These are phyloP conservation scores for Piper betle DNA, from an alignment of 164 flowering plant genomes.

Conservation along the genomic window DNA sequence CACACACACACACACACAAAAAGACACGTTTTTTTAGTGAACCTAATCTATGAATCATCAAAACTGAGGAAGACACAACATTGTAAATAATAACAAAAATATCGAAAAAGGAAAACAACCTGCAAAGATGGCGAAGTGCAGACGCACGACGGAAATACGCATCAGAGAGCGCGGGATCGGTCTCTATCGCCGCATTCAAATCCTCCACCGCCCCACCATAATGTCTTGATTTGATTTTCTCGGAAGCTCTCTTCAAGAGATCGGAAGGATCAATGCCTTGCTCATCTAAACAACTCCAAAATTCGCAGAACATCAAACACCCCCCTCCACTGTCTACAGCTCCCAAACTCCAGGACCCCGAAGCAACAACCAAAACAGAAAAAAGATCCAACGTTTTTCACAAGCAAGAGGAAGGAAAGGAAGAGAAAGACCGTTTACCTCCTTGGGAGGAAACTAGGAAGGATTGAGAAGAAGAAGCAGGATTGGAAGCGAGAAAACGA, in stretches of 20 bases:
- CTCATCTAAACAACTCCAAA: conserved; percentile 27
- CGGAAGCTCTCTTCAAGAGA: conserved; percentile 63
- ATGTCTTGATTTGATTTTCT: conserved; percentile 54
- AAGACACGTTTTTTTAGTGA: too few species aligned
- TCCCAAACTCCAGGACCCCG: not conserved
- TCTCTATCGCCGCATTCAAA: conserved; percentile 80
- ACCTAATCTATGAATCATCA: too few species aligned
- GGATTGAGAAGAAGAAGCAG: not conserved
- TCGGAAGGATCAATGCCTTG: conserved; percentile 44
- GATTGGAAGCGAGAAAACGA: not conserved
- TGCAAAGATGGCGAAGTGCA: conserved; percentile 73
- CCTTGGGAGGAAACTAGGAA: not conserved
- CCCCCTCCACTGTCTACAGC: not conserved
- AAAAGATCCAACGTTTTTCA: not conserved
- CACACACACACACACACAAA: too few species aligned
- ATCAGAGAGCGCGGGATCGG: conserved; percentile 76
- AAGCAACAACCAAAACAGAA: not conserved
- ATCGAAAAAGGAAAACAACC: conserved; percentile 25
- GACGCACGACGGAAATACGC: conserved; percentile 73
- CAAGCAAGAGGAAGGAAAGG: not conserved
- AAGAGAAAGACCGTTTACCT: not conserved
- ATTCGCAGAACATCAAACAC: not conserved
- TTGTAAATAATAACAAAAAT: not conserved
- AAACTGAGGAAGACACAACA: not conserved
- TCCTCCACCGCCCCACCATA: conserved; percentile 79